Conservation (phyloP, 2,329 filamentous ascomycete species). For the Lachnellula willkommii region DNA sequence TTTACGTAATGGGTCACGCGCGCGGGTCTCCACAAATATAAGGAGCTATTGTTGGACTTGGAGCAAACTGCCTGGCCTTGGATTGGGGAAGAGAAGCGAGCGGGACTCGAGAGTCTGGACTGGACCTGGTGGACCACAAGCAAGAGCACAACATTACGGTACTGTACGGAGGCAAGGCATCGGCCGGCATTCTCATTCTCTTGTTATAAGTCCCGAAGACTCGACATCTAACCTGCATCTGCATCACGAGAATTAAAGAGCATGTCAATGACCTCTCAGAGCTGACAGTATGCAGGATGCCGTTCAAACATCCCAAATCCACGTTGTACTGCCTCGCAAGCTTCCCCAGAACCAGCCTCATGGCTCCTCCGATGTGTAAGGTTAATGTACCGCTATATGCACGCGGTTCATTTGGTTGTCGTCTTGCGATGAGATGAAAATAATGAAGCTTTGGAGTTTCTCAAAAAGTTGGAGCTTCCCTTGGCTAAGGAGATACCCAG, state of each 20-base stretch:
- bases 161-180: neutral
- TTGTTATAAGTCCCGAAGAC: too few relatives aligned
- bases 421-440: too few relatives aligned
- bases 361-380: neutral
- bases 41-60: neutral
- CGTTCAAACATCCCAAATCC: neutral
- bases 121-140: neutral
- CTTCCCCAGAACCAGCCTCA: neutral
- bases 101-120: neutral
- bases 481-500: too few relatives aligned
- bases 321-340: neutral
- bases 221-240: too few relatives aligned
- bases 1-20: too few relatives aligned
- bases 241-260: neutral
- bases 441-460: too few relatives aligned
- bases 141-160: neutral
- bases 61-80: neutral
- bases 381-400: too few relatives aligned
- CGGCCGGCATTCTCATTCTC: too few relatives aligned
- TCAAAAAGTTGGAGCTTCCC: too few relatives aligned
- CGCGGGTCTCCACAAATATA: neutral
- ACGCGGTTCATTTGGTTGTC: too few relatives aligned
- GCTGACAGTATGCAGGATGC: neutral
- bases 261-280: neutral
- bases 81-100: neutral